phyloP scores from a whole-genome alignment of 2,329 filamentous ascomycete species.

The Massarina eburnea region DNA sequence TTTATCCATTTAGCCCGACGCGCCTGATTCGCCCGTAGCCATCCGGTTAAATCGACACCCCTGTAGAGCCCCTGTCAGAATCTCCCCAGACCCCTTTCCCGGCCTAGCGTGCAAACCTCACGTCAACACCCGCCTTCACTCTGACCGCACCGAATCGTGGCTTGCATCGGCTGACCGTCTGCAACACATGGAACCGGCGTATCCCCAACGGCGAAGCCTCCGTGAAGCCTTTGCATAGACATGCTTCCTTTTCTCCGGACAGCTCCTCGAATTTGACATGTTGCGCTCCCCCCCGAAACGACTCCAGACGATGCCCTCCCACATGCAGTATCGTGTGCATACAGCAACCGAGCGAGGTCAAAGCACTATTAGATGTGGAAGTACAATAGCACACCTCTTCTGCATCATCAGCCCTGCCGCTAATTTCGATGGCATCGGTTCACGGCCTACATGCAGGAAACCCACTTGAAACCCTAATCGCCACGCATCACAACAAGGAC shows the following conservation, averaged over 20 bases:
- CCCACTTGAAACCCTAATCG: not conserved
- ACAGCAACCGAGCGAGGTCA: constrained; percentile 12
- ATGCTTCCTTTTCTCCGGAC: constrained; percentile 25
- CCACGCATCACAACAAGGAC: no score
- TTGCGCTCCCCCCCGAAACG: constrained; percentile 24
- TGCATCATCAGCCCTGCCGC: not conserved
- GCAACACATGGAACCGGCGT: constrained; percentile 14
- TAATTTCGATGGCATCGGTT: not conserved
- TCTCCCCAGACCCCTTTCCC: constrained; percentile 5
- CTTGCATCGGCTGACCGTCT: constrained; percentile 29
- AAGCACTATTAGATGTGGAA: not conserved
- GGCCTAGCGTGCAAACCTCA: constrained; percentile 13
- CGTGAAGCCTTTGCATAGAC: constrained; percentile 9
- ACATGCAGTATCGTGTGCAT: constrained; percentile 5
- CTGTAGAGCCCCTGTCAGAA: constrained; percentile 10
- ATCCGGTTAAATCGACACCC: constrained; percentile 17
- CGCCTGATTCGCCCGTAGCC: constrained; percentile 6
- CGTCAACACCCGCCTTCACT: constrained; percentile 18
- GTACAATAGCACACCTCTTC: not conserved
- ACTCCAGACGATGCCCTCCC: constrained; percentile 1
- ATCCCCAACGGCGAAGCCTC: constrained; percentile 13
- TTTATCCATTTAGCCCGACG: constrained; percentile 16
- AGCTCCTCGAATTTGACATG: constrained; percentile 9
- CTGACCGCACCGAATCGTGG: constrained; percentile 14
- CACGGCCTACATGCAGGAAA: not conserved